Conservation (phyloP, 1,284 basidiomycete genomes). For the Ceratobasidium sp. region DNA sequence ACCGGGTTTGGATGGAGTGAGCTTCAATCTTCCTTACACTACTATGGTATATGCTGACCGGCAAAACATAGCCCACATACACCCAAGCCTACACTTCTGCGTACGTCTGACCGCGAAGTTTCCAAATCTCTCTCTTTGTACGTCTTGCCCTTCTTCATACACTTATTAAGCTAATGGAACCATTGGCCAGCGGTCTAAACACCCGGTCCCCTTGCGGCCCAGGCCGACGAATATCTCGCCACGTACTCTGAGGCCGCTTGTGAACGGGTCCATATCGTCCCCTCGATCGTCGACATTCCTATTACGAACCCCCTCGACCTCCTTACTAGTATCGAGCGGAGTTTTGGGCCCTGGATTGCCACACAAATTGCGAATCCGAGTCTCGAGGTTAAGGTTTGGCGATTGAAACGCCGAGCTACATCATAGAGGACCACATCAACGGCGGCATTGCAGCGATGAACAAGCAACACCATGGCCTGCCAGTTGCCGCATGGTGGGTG, state of each 20-base stretch:
- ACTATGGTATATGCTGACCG: not conserved
- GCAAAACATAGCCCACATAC: not conserved
- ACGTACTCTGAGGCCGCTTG: not conserved
- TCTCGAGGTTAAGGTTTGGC: not conserved
- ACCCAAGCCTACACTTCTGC: not conserved
- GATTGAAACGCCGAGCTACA: slow-evolving; percentile 1
- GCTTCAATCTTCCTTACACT: not conserved
- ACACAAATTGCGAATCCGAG: not conserved
- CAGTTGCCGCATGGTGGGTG: slow-evolving; percentile 21
- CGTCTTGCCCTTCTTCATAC: not conserved
- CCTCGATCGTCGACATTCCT: not conserved
- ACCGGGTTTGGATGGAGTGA: slow-evolving; percentile 14
- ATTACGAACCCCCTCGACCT: not conserved
- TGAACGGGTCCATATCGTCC: not conserved
- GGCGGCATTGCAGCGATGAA: slow-evolving; percentile 5
- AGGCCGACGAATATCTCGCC: slow-evolving; percentile 5
- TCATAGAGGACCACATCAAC: slow-evolving; percentile 32
- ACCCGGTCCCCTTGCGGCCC: not conserved
- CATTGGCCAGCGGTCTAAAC: not conserved
- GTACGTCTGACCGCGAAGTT: slow-evolving; percentile 13
- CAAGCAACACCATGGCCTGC: slow-evolving; percentile 4
- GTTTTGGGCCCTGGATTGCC: not conserved
- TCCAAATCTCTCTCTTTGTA: slow-evolving; percentile 17
- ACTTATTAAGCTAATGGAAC: not conserved
- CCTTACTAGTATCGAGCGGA: not conserved